Base-by-base conservation (phyloP, 2,329 filamentous ascomycete genomes). In the Alternaria hordeiaustralica region DNA sequence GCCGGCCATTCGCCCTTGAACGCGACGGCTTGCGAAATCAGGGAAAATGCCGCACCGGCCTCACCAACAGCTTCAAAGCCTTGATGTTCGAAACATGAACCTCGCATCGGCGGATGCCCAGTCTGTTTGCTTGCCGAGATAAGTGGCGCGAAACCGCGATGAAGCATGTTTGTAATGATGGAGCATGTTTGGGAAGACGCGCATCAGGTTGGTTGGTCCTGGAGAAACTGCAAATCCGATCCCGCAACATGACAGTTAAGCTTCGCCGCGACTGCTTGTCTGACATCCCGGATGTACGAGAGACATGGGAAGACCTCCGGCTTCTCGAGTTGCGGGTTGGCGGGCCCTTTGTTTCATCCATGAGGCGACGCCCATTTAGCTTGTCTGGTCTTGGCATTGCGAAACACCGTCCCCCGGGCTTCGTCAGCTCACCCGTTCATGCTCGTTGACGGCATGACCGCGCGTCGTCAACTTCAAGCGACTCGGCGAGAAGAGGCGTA, bases 201-300 rank as follows among this genome's bases (percentile, higher is more conserved):
- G 41, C 36, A 51, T 30, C 36, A 21, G 60, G 62, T 55, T 58
- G 62, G 47, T 55, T 55, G 30, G 57, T n/a, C 25, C 25, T 57
- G 56, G 21, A 50, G 56, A 56, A 49, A 55, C 55, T 18, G 41
- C 43, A 53, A 43, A 41, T 49, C 30, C 44, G 30, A 44, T 43
- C 55, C 50, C 50, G 21, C 49, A 55, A 62, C 36, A 49, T 64
- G 60, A 63, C 58, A 63, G 64, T 64, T 71, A 75, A 74, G 75
- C 73, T 70, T 77, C 67, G 65, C 63, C 43, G 56, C 59, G 55
- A 60, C 9, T 71, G 70, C 71, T 75, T 76, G 65, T 70, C 62
- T 69, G 65, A 67, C 50, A 62, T 65, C 67, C 63, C 60, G 69
- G 66, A 66, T 63, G 61, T 28, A 58, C 58, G 64, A 41, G 59